Evolutionary conservation across 495 filamentous ascomycete species (phyloP).

Genomic region (Aspergillus nanangensis): DNA sequence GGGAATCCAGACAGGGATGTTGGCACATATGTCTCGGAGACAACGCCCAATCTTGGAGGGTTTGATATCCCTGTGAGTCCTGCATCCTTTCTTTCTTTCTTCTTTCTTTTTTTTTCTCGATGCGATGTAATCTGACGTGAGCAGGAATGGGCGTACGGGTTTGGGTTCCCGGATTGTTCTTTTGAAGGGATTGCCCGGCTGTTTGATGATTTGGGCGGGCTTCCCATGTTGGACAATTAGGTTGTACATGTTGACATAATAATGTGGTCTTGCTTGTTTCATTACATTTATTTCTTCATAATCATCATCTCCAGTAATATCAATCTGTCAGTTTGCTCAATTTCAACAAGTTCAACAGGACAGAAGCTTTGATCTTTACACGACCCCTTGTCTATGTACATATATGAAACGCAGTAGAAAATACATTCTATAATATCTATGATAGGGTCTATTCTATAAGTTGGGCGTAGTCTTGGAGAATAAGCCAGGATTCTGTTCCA

Average conservation of each 20-base stretch:
- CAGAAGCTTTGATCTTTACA: no score
- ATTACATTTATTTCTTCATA: no score
- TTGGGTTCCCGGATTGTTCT: slow-evolving; percentile 38
- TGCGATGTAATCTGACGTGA: not conserved
- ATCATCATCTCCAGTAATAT: no score
- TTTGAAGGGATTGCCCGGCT: slow-evolving; percentile 36
- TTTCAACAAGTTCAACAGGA: no score
- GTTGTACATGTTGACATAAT: no score
- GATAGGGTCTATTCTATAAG: slow-evolving; percentile 7
- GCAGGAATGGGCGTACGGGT: slow-evolving; percentile 38
- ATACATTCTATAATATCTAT: no score
- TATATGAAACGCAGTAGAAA: not conserved
- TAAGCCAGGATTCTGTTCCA: slow-evolving; percentile 26
- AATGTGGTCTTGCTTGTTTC: no score
- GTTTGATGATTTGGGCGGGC: slow-evolving; percentile 33
- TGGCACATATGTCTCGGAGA: slow-evolving; percentile 3
- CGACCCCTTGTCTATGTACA: not conserved
- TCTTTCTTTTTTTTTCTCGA: not conserved
- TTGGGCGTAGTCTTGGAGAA: slow-evolving; percentile 13
- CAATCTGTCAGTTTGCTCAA: no score
- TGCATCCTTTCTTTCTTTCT: not conserved
- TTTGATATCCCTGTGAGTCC: slow-evolving; percentile 32
- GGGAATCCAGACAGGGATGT: not conserved
- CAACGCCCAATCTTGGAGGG: slow-evolving; percentile 11
- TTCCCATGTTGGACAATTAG: slow-evolving; percentile 31